phyloP scores from a whole-genome alignment of 371 early-diverging fungal species.

The Lichtheimia ornata region DNA sequence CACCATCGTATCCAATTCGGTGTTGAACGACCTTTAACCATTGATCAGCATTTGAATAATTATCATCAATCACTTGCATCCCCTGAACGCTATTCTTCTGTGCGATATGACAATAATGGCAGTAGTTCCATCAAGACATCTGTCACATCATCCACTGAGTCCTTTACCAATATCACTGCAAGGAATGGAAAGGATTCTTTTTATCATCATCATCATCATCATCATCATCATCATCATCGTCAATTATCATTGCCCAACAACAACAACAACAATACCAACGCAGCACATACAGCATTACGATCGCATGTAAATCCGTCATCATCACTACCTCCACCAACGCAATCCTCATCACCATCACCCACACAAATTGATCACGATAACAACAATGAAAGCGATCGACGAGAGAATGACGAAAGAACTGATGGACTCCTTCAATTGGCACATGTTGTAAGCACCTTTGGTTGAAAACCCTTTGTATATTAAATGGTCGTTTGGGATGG shows the following conservation, averaged over 20 bases:
- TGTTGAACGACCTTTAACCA: conserved; percentile 45
- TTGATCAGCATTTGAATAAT: conserved; percentile 47
- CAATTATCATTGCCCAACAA: too few species aligned
- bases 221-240: too few species aligned
- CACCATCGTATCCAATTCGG: conserved; percentile 44
- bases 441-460: conserved; percentile 48
- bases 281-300: conserved; percentile 6
- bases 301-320: conserved; percentile 9
- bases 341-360: conserved; percentile 32
- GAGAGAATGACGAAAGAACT: conserved; percentile 10
- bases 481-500: too few species aligned
- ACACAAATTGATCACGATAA: conserved; percentile 11
- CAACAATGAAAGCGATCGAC: conserved; percentile 3
- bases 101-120: conserved; percentile 11
- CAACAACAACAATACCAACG: background rate
- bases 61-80: conserved; percentile 29
- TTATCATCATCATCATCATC: conserved; percentile 6
- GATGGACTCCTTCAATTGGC: conserved; percentile 33
- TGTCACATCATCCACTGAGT: conserved; percentile 13
- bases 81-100: conserved; percentile 4
- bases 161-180: background rate
- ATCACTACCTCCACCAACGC: conserved; percentile 3
- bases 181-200: background rate
- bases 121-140: conserved; percentile 5
- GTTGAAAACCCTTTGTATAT: conserved; percentile 16